phyloP scores from a whole-genome alignment of 2,329 filamentous ascomycete genomes.

The Whalleya microplaca region DNA sequence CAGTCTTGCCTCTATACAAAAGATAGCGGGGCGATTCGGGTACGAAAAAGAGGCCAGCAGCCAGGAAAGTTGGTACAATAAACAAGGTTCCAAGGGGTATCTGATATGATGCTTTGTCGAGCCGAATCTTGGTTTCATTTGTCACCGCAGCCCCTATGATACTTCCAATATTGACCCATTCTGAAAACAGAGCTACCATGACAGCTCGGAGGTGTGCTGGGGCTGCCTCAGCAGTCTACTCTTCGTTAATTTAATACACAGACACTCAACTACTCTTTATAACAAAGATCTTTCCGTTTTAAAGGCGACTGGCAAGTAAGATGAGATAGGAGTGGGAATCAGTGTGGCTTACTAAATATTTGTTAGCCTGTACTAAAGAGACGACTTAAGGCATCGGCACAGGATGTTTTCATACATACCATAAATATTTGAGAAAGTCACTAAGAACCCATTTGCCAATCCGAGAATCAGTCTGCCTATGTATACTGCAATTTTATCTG shows the following conservation, averaged over 20 bases:
- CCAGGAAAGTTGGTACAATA: slow-evolving; percentile 51
- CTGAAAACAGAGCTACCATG: slow-evolving; percentile 51
- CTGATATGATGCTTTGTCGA: slow-evolving; percentile 46
- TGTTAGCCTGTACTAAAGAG: slow-evolving; percentile 6
- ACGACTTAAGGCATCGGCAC: background rate
- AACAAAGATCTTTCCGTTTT: background rate
- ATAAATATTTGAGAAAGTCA: slow-evolving; percentile 52
- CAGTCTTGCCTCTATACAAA: slow-evolving; percentile 37
- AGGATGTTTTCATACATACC: slow-evolving; percentile 6
- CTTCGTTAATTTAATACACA: background rate
- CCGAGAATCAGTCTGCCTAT: slow-evolving; percentile 50
- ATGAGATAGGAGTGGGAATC: too few species aligned
- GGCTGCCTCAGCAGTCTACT: slow-evolving; percentile 47
- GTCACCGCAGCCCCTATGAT: slow-evolving; percentile 50
- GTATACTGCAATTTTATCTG: slow-evolving; percentile 46
- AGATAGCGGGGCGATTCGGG: slow-evolving; percentile 51
- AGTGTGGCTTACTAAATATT: slow-evolving; percentile 9
- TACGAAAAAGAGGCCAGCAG: slow-evolving; percentile 49
- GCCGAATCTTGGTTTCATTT: slow-evolving; percentile 43
- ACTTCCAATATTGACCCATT: slow-evolving; percentile 53
- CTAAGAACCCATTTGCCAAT: slow-evolving; percentile 48
- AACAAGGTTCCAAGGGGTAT: slow-evolving; percentile 52
- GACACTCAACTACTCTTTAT: background rate
- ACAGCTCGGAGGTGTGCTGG: slow-evolving; percentile 53
- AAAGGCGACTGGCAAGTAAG: background rate